Conservation (phyloP, 768 basidiomycete genomes). For the Rhodotorula paludigena region DNA sequence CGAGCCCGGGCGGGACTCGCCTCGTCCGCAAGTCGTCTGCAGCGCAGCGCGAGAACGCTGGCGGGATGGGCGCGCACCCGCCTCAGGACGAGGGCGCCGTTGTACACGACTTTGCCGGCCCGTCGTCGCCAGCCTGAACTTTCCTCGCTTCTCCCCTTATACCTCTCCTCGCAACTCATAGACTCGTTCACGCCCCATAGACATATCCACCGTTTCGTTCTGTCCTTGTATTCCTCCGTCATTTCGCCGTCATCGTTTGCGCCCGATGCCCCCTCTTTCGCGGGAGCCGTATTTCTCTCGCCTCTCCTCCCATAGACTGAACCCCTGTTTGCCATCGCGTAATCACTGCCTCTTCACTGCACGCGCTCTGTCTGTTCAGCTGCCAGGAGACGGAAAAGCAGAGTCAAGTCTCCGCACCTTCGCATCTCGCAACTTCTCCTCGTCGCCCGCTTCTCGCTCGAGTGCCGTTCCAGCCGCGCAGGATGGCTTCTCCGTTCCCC, state of each 20-base stretch:
- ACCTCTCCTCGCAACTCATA: neutral
- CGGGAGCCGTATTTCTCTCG: too few species aligned
- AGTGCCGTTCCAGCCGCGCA: too few species aligned
- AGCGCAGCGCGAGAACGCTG: neutral
- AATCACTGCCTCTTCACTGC: too few species aligned
- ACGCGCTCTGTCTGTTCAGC: too few species aligned
- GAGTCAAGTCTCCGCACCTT: neutral
- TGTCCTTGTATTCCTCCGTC: neutral
- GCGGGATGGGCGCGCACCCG: neutral
- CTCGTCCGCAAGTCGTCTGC: neutral
- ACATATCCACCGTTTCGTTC: too few species aligned
- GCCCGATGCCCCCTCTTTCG: neutral
- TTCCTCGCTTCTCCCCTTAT: neutral
- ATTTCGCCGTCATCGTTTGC: neutral
- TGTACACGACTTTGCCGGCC: neutral
- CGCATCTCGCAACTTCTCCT: neutral
- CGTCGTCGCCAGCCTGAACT: neutral
- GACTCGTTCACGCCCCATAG: too few species aligned
- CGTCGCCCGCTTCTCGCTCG: neutral
- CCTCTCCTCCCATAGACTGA: too few species aligned
- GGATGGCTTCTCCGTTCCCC: constrained; percentile 38
- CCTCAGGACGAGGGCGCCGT: neutral
- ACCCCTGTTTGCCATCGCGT: too few species aligned
- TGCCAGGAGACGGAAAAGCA: too few species aligned
- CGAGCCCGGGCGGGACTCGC: neutral